phyloP scores from a whole-genome alignment of 345 rosid species.

The Zanthoxylum bungeanum region DNA sequence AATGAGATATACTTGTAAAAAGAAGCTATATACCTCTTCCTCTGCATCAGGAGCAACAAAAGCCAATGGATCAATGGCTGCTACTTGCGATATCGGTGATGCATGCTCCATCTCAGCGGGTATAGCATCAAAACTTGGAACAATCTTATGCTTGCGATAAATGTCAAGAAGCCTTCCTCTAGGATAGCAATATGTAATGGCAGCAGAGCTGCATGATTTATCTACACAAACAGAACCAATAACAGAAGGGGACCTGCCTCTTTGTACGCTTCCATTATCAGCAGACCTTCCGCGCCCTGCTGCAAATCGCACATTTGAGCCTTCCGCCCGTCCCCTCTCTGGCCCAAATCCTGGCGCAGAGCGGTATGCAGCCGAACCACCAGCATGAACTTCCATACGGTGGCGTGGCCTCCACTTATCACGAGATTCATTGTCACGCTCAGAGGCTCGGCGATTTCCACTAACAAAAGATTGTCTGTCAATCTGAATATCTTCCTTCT shows the following conservation, averaged over 20 bases:
- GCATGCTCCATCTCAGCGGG: constrained; percentile 59
- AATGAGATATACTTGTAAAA: not conserved
- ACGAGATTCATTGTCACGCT: constrained; percentile 75
- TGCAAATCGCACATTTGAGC: constrained; percentile 62
- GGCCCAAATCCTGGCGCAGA: constrained; percentile 87
- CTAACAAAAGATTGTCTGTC: constrained; percentile 49
- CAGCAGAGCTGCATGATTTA: constrained; percentile 18
- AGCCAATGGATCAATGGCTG: constrained; percentile 55
- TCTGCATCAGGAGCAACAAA: constrained; percentile 69
- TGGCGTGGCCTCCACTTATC: constrained; percentile 99
- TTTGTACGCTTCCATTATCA: constrained; percentile 21
- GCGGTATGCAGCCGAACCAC: constrained; percentile 52
- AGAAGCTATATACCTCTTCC: constrained; percentile 52
- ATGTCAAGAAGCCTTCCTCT: constrained; percentile 83
- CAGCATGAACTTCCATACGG: constrained; percentile 66
- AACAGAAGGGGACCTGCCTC: constrained; percentile 36
- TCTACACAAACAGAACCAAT: constrained; percentile 20
- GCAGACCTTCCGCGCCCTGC: constrained; percentile 72
- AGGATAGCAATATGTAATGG: constrained; percentile 46
- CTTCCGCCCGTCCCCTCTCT: constrained; percentile 60
- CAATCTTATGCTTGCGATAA: constrained; percentile 45
- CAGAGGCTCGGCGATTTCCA: constrained; percentile 45
- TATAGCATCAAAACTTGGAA: constrained; percentile 30
- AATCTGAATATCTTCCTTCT: constrained; percentile 55
- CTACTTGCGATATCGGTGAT: constrained; percentile 40